Evolutionary conservation across 2,329 filamentous ascomycete species (phyloP), one percentile per base, ranked within the genome.

Genomic region (Bipolaris sorokiniana): DNA sequence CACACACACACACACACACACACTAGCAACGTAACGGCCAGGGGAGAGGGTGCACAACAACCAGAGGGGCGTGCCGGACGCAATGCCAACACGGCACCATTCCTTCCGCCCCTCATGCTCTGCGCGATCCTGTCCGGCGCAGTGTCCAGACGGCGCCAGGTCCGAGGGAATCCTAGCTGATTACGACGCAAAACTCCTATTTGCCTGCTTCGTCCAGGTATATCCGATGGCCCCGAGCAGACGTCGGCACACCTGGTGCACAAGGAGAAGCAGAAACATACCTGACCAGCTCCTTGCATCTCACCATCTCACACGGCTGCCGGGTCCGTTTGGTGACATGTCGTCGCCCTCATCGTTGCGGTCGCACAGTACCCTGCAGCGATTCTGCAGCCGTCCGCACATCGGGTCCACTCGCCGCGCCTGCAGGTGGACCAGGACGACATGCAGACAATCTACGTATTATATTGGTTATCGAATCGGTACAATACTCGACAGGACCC

Each of bases 361-460:
- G 16, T 37, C 34, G 34, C n/a, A 37, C 36, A 31, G 33, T 47
- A 31, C 37, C 51, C 48, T 61, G 58, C 61, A 58, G 59, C 51
- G 37, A 34, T 48, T 38, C 46, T 48, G 46, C 46, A 48, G 46
- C 46, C 48, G 46, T 54, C 56, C 41, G 59, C 56, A 56, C 46
- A 54, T 40, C 44, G 42, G 59, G 48, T 47, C 59, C 59, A 59
- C 56, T 53, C 59, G 48, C 49, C 38, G 56, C 22, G 22, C 33
- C 46, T 54, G 51, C 48, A 51, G 40, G 40, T 52, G 40, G 52
- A 47, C 45, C 31, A 50, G 18, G 42, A 57, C 40, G 36, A 44
- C 44, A 52, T 52, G 42, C 48, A 51, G 44, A n/a, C 28, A 36
- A 34, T 49, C 46, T 31, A 13, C 28, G 10, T 31, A 31, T 51